Base-by-base conservation (phyloP, 108 stramenopile genomes). In the Discostella pseudostelligera region DNA sequence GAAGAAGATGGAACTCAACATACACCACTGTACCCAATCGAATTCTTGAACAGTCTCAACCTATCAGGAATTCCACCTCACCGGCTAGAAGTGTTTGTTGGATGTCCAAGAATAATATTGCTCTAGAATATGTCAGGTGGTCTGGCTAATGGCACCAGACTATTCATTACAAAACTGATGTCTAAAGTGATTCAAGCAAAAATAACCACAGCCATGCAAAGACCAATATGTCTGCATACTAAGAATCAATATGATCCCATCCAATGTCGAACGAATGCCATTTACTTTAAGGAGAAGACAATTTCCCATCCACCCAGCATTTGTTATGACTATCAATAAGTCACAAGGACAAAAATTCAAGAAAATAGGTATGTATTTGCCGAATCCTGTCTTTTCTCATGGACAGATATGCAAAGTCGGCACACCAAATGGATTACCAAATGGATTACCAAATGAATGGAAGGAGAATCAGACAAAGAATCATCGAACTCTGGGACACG, bases 11-110 rank as follows among this genome's bases (percentile, higher is more conserved):
- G 5, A 5, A 4, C 3, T 32, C 5, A 4, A 32, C 32, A 32
- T 32, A 32, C 32, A n/a, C n/a, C n/a, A n/a, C n/a, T n/a, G n/a
- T n/a, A n/a, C n/a, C n/a, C n/a, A n/a, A n/a, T n/a, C n/a, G n/a
- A n/a, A n/a, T n/a, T n/a, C n/a, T n/a, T n/a, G n/a, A n/a, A n/a
- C n/a, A n/a, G n/a, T 32, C 32, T 57, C 6, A 35, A 32, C 35
- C 7, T 25, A 36, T 36, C 56, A 14, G 56, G 56, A n/a, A 25
- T 57, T 35, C 56, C 56, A 35, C 56, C 56, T 7, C 56, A 57
- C 35, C 35, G 32, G 1, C 25, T 57, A 20, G 2, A 19, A 37
- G 6, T 57, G 3, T 57, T 19, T 9, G 14, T 57, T 57, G 56
- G 56, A 14, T 32, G 32, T 14, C 25, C 22, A 25, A n/a, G n/a